Evolutionary conservation across 495 filamentous ascomycete species (phyloP), one percentile per base, ranked within the genome.

Genomic region (Diplogelasinospora grovesii): DNA sequence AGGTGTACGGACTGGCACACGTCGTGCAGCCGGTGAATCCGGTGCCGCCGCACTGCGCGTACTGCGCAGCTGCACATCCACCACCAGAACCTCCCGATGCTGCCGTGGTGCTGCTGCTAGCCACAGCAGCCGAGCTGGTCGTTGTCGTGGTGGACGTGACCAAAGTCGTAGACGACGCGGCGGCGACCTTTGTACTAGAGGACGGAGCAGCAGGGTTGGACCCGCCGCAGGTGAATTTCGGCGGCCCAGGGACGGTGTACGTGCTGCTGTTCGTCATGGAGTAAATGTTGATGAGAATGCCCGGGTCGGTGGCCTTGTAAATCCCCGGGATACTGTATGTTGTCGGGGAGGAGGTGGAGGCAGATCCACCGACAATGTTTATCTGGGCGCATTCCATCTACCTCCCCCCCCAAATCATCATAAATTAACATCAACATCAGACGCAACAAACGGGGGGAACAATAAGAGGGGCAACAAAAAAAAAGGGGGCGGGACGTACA

Each of bases 381-480:
- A 71, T 61, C 39, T 71, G 68, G 14, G 68, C 68, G 46, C 68
- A 70, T 56, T 71, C 68, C 68, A 69, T 68, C 60, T 62, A n/a
- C n/a, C n/a, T n/a, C n/a, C n/a, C n/a, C n/a, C n/a, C n/a, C n/a
- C n/a, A n/a, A n/a, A n/a, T n/a, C n/a, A n/a, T n/a, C n/a, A n/a
- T n/a, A n/a, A n/a, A n/a, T n/a, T n/a, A n/a, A n/a, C n/a, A n/a
- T n/a, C n/a, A n/a, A n/a, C n/a, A n/a, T n/a, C n/a, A n/a, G n/a
- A n/a, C n/a, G n/a, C n/a, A n/a, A n/a, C n/a, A n/a, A n/a, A n/a
- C 23, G 1, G 9, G 3, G 10, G 8, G 5, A 32, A 25, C 54
- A 47, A 54, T 53, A 39, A 46, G 15, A 22, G 32, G 3, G 22
- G 8, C 2, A 26, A 8, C 13, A n/a, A 0, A 26, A 37, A 16